A percentile compares a stretch with the other conserved stretches of the same genome.
Conservation (phyloP, 2,329 filamentous ascomycete species). For the Colletotrichum sp. region DNA sequence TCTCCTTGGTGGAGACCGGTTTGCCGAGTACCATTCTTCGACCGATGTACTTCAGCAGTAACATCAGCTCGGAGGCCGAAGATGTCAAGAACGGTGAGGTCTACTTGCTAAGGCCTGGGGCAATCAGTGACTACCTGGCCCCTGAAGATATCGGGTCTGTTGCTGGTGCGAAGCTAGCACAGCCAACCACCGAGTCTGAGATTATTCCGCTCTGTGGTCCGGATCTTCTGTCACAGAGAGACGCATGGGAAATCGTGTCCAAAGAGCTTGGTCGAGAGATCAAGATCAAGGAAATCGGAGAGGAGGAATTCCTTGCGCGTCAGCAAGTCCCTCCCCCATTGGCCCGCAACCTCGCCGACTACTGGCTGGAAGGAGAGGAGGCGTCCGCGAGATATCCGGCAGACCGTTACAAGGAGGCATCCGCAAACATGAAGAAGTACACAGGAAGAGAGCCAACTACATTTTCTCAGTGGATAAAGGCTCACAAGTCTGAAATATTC, state of each 20-base stretch:
- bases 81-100: slow-evolving; percentile 35
- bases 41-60: slow-evolving; percentile 49
- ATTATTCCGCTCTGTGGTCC: slow-evolving; percentile 41
- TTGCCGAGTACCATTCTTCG: slow-evolving; percentile 41
- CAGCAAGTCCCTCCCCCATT: background rate
- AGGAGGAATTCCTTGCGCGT: background rate
- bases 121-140: slow-evolving; percentile 41
- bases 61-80: slow-evolving; percentile 34
- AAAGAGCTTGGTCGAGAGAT: slow-evolving; percentile 34
- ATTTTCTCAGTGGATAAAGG: background rate
- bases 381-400: background rate
- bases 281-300: slow-evolving; percentile 1
- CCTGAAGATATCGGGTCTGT: slow-evolving; percentile 51
- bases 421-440: background rate
- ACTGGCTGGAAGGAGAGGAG: background rate
- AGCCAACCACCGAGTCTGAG: slow-evolving; percentile 32
- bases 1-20: slow-evolving; percentile 39
- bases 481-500: background rate
- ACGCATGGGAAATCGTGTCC: slow-evolving; percentile 32
- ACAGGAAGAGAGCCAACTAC: background rate
- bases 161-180: slow-evolving; percentile 40
- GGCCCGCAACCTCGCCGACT: background rate
- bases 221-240: slow-evolving; percentile 31
- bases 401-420: background rate
- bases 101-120: slow-evolving; percentile 31